These are phyloP conservation scores for Gamsiella multidivaricata DNA, from an alignment of 192 early-diverging fungal genomes.

Conservation along the genomic window DNA sequence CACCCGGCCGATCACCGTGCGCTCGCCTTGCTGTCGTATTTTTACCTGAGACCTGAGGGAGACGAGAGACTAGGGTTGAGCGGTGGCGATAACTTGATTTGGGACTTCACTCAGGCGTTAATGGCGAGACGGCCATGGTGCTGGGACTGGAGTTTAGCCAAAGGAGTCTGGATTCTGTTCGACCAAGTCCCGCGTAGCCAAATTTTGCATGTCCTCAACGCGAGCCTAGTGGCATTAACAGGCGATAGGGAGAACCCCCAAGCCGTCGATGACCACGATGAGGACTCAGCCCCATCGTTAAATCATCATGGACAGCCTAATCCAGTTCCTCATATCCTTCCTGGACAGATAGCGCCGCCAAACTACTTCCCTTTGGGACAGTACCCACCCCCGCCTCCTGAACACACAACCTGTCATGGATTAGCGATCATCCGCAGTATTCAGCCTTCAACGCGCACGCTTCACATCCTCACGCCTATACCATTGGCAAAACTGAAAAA, in stretches of 20 bases:
- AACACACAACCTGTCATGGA: conserved; percentile 67
- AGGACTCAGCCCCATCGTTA: too few relatives aligned
- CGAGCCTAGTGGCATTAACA: conserved; percentile 82
- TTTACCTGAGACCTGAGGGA: conserved; percentile 59
- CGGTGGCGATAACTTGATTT: conserved; percentile 32
- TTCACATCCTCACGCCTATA: conserved; percentile 70
- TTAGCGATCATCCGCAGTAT: conserved; percentile 76
- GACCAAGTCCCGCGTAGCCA: conserved; percentile 85
- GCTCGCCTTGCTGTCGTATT: conserved; percentile 75
- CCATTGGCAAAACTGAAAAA: conserved; percentile 40
- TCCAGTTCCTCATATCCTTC: too few relatives aligned
- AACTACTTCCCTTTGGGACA: conserved; percentile 56
- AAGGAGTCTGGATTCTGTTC: conserved; percentile 74
- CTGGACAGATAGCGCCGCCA: conserved; percentile 28
- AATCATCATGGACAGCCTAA: not conserved
- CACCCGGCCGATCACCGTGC: conserved; percentile 73
- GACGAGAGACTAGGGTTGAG: not conserved
- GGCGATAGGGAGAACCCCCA: conserved; percentile 51
- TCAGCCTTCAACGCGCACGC: conserved; percentile 60
- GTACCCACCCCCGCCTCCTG: conserved; percentile 58
- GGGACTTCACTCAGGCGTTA: conserved; percentile 67
- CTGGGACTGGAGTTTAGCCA: conserved; percentile 67
- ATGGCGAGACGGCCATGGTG: conserved; percentile 67
- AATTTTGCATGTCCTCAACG: conserved; percentile 85
- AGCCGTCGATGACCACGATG: not conserved